Conservation (phyloP, 257 asterid genomes). For the Mitragyna speciosa region DNA sequence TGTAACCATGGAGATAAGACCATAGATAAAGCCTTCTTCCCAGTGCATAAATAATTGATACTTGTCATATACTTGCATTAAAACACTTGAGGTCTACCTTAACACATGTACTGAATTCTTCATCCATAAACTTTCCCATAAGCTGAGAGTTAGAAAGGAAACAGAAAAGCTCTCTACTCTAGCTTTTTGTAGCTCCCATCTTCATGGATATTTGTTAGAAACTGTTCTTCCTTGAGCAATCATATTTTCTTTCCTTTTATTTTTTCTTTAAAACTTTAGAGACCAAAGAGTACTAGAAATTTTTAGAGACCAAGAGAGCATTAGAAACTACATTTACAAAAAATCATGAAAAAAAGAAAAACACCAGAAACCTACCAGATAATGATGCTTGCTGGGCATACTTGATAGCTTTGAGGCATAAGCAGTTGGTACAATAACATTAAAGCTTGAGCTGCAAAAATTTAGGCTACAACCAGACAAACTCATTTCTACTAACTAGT, state of each 20-base stretch:
- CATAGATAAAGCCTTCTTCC: neutral
- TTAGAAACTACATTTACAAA: no score
- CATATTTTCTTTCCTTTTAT: neutral
- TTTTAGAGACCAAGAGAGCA: no score
- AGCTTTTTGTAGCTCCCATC: neutral
- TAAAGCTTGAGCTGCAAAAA: slow-evolving; percentile 10
- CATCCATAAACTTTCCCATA: neutral
- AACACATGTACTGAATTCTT: no score
- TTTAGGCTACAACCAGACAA: slow-evolving; percentile 10
- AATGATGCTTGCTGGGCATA: neutral
- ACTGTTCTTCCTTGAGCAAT: neutral
- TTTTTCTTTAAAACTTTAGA: neutral
- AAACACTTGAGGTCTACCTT: no score
- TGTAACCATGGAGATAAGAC: neutral
- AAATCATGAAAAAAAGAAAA: neutral
- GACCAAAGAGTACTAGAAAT: no score
- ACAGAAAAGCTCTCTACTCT: no score
- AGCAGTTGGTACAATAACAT: neutral
- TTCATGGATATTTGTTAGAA: neutral
- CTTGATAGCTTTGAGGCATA: slow-evolving; percentile 2
- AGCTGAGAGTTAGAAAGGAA: neutral
- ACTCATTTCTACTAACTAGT: slow-evolving; percentile 13
- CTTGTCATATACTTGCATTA: neutral
- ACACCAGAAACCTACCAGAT: slow-evolving; percentile 14
- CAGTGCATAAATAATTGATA: neutral